A percentile compares a stretch with the other conserved stretches of the same genome.
Evolutionary conservation across 1,139 yeast species (phyloP).

Genomic region (Kluyveromyces sp.): DNA sequence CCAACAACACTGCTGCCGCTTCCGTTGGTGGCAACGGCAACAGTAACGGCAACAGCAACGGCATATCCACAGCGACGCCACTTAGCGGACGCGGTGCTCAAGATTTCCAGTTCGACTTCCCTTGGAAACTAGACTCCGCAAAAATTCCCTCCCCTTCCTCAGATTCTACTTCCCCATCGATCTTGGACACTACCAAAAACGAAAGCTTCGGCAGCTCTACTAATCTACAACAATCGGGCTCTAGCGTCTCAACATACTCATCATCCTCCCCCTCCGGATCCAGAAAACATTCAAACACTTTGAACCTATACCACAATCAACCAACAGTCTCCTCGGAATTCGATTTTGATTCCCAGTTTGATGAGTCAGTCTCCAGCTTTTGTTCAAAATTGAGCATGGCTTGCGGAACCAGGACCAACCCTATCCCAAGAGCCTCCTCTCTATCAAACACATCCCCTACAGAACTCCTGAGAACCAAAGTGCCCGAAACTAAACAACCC

Average conservation of each 20-base stretch:
- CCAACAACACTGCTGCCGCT: background rate
- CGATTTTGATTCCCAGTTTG: constrained; percentile 37
- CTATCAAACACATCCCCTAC: constrained; percentile 23
- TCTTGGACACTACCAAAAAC: background rate
- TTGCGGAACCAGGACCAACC: constrained; percentile 71
- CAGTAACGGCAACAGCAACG: constrained; percentile 1
- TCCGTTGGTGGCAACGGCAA: background rate
- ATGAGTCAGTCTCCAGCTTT: constrained; percentile 49
- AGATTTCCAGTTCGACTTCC: constrained; percentile 23
- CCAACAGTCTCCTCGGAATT: constrained; percentile 20
- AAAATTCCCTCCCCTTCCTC: constrained; percentile 7
- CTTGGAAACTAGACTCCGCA: constrained; percentile 11
- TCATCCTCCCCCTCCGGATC: background rate
- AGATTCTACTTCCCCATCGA: constrained; percentile 3
- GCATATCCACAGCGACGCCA: background rate
- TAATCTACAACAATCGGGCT: background rate
- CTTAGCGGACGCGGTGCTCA: constrained; percentile 7
- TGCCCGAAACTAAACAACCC: too few relatives aligned
- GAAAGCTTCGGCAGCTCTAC: background rate
- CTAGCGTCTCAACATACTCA: background rate
- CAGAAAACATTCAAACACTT: background rate
- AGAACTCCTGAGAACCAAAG: background rate
- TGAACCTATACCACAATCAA: constrained; percentile 3
- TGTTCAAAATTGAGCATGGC: constrained; percentile 71
- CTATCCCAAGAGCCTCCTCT: constrained; percentile 43